A percentile compares a stretch with the other conserved stretches of the same genome.
Conservation (phyloP, 805 yeast species). For the Yamadazyma endophytica region DNA sequence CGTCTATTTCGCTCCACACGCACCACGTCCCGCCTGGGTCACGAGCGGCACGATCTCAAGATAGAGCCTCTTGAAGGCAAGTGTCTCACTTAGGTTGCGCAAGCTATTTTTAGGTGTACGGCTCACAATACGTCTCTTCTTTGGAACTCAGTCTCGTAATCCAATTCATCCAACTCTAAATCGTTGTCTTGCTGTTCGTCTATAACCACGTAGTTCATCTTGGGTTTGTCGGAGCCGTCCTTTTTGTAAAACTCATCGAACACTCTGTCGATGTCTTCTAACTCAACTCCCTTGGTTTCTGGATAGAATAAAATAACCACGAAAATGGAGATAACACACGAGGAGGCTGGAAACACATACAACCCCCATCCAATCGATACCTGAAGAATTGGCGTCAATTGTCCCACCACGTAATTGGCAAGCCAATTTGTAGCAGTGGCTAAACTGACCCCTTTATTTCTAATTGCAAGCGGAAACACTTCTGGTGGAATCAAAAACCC, state of each 20-base stretch:
- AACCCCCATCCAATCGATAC: conserved; percentile 36
- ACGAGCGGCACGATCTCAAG: no score
- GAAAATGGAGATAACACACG: conserved; percentile 31
- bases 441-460: conserved; percentile 42
- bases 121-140: conserved; percentile 2
- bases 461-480: conserved; percentile 38
- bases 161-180: conserved; percentile 21
- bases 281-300: conserved; percentile 42
- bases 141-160: conserved; percentile 11
- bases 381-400: conserved; percentile 40
- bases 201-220: conserved; percentile 13
- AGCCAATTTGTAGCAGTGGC: conserved; percentile 45
- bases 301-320: conserved; percentile 37
- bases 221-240: conserved; percentile 9
- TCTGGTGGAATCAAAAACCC: conserved; percentile 44
- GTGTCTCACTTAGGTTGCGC: no score
- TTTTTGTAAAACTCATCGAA: conserved; percentile 29
- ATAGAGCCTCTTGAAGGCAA: no score
- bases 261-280: conserved; percentile 38
- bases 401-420: conserved; percentile 43
- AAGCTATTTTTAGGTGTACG: no score
- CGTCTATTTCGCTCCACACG: no score
- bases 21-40: no score
- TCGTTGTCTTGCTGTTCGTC: conserved; percentile 7
- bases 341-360: conserved; percentile 37